These are phyloP conservation scores for Remersonia thermophila DNA, from an alignment of 2,329 filamentous ascomycete genomes.

Conservation along the genomic window DNA sequence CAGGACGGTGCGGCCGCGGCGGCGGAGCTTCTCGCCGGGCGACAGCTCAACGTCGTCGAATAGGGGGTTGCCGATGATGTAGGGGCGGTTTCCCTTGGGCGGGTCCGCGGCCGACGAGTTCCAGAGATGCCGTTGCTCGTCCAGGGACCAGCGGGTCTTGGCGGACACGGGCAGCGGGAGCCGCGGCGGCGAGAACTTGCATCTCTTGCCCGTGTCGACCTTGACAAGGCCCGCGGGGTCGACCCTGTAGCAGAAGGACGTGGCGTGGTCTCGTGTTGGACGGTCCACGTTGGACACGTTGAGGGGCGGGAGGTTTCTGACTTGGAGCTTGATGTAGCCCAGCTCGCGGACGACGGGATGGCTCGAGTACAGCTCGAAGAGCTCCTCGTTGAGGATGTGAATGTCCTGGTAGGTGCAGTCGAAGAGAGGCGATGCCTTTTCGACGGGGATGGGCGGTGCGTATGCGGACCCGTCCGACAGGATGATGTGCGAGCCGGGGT, in stretches of 20 bases:
- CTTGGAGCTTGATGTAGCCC: conserved; percentile 19
- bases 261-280: conserved; percentile 15
- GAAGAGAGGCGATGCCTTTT: conserved; percentile 14
- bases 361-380: conserved; percentile 16
- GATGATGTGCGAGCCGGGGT: not conserved
- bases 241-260: conserved; percentile 15
- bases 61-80: conserved; percentile 19
- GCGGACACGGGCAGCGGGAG: conserved; percentile 13
- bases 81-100: conserved; percentile 13
- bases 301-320: conserved; percentile 13
- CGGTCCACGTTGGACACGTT: conserved; percentile 11
- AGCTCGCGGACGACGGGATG: conserved; percentile 14
- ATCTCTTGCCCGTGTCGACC: conserved; percentile 16
- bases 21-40: conserved; percentile 16
- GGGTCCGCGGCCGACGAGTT: conserved; percentile 15
- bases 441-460: conserved; percentile 3
- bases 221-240: conserved; percentile 15
- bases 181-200: conserved; percentile 11
- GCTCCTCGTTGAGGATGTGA: conserved; percentile 16
- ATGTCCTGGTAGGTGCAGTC: conserved; percentile 16
- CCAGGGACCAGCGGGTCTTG: conserved; percentile 13
- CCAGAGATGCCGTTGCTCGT: conserved; percentile 16
- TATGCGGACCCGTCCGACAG: conserved; percentile 11
- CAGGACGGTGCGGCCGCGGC: conserved; percentile 12
- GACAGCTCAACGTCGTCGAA: conserved; percentile 17